Evolutionary conservation across 495 filamentous ascomycete species (phyloP).

Genomic region (Talaromyces thailandensis): DNA sequence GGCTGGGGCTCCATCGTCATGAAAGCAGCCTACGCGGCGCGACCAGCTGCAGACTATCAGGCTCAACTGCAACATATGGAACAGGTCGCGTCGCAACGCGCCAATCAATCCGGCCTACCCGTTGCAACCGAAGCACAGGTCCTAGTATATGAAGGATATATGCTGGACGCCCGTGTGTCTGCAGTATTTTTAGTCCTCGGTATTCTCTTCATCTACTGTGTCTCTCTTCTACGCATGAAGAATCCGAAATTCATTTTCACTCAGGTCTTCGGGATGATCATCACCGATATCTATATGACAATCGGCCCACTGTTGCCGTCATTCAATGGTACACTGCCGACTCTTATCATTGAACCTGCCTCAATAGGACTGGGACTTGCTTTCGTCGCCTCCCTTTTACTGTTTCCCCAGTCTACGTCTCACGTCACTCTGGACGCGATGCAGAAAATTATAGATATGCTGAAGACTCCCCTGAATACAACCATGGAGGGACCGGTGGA

Average conservation of each 20-base stretch:
- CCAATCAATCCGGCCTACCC: constrained; percentile 25
- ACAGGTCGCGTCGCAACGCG: constrained; percentile 18
- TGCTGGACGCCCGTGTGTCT: constrained; percentile 33
- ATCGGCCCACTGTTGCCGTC: constrained; percentile 25
- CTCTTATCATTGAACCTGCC: constrained; percentile 25
- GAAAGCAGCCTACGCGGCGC: constrained; percentile 30
- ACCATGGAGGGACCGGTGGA: constrained; percentile 12
- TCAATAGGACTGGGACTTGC: constrained; percentile 30
- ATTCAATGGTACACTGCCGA: constrained; percentile 29
- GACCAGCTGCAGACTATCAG: constrained; percentile 27
- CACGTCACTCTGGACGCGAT: constrained; percentile 24
- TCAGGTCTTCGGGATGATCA: constrained; percentile 30
- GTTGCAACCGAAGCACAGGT: constrained; percentile 13
- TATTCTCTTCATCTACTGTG: constrained; percentile 27
- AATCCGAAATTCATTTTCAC: constrained; percentile 28
- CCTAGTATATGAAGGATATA: constrained; percentile 26
- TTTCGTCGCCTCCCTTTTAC: constrained; percentile 25
- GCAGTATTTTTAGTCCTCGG: constrained; percentile 25
- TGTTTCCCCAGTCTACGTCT: constrained; percentile 34
- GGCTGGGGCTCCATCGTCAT: constrained; percentile 33
- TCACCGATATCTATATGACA: constrained; percentile 26
- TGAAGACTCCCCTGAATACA: constrained; percentile 22
- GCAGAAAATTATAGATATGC: constrained; percentile 19
- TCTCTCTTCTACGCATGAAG: constrained; percentile 26
- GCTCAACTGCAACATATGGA: constrained; percentile 21